Evolutionary conservation across 345 rosid species (phyloP).

Genomic region (Salix koriyanagi): DNA sequence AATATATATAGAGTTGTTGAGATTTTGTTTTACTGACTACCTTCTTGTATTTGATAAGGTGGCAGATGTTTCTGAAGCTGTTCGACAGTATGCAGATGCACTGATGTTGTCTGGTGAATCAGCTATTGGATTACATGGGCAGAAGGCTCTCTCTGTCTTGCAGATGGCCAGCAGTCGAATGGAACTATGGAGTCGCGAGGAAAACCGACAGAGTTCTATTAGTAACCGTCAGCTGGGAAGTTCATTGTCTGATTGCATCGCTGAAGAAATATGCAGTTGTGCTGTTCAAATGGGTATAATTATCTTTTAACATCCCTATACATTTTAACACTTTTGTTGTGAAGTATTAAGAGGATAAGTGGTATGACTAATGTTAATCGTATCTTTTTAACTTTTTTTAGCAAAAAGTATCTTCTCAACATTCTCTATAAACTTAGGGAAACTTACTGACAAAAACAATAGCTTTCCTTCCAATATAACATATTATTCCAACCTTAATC

Average conservation of each 20-base stretch:
- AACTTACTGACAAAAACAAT: not conserved
- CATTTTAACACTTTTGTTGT: not conserved
- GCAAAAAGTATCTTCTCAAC: not conserved
- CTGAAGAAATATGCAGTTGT: constrained; percentile 68
- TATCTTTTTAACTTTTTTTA: not conserved
- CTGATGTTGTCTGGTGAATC: constrained; percentile 77
- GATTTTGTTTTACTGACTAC: not conserved
- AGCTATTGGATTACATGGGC: constrained; percentile 55
- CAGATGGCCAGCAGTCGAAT: constrained; percentile 52
- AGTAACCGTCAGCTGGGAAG: constrained; percentile 34
- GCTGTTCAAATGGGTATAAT: constrained; percentile 62
- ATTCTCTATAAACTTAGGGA: not conserved
- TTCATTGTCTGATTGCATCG: constrained; percentile 47
- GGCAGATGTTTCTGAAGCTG: constrained; percentile 76
- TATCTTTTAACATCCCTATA: not conserved
- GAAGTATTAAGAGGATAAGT: not conserved
- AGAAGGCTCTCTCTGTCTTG: constrained; percentile 63
- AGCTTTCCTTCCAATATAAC: not conserved
- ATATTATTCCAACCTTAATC: not conserved
- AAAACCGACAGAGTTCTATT: constrained; percentile 31
- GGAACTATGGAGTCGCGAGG: constrained; percentile 57
- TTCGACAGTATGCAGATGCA: constrained; percentile 64
- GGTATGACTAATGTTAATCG: not conserved
- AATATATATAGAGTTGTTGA: not conserved
- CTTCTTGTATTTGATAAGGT: constrained; percentile 36